Evolutionary conservation across 2,329 filamentous ascomycete genomes (phyloP).

Genomic region (Paraphaeosphaeria sporulosa): DNA sequence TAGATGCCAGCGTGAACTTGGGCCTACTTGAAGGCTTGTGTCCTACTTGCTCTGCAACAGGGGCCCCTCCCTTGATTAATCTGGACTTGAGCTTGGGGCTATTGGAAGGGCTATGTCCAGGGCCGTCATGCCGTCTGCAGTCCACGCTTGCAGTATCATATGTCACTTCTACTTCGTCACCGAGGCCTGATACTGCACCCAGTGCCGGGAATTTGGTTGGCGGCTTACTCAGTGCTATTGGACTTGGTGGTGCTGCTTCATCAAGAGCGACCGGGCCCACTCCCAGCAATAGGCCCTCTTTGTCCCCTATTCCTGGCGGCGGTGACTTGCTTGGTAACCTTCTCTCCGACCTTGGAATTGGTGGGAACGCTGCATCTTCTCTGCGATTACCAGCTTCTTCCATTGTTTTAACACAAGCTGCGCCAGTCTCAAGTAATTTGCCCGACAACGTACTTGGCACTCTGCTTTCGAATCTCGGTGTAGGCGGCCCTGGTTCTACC

Average conservation of each 20-base stretch:
- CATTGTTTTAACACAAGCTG: not conserved
- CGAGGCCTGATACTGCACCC: not conserved
- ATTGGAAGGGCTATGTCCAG: not conserved
- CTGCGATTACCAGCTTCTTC: not conserved
- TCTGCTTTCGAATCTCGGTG: not conserved
- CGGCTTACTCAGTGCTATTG: not conserved
- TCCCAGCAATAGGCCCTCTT: not conserved
- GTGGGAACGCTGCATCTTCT: not conserved
- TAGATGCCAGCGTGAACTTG: constrained; percentile 5
- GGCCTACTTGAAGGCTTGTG: constrained; percentile 1
- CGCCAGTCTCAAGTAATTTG: not conserved
- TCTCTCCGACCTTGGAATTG: not conserved
- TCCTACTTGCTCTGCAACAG: not conserved
- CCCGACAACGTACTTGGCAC: not conserved
- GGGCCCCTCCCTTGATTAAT: not conserved
- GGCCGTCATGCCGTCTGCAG: constrained; percentile 1
- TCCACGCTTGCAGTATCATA: not conserved
- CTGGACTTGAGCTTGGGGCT: constrained; percentile 3
- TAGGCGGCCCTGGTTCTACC: not conserved
- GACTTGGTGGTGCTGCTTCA: not conserved
- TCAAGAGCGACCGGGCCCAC: not conserved
- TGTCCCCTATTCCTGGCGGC: not conserved
- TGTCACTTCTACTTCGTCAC: not conserved
- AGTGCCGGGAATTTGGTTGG: not conserved
- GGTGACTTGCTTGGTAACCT: not conserved